Evolutionary conservation across 805 yeast species (phyloP).

Genomic region (Yarrowia yakushimensis): DNA sequence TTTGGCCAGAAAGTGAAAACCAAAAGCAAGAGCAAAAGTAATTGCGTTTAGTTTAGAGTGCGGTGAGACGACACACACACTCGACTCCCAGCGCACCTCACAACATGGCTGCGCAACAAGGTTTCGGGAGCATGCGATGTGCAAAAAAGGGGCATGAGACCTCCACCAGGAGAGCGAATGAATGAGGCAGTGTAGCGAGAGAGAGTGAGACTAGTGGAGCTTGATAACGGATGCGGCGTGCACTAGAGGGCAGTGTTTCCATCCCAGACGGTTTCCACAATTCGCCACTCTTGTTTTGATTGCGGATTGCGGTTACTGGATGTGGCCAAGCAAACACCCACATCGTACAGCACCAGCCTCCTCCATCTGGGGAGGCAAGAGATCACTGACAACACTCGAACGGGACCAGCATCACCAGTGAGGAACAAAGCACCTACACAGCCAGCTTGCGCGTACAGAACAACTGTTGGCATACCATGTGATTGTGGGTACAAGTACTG

Average conservation of each 20-base stretch:
- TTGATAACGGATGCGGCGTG: not conserved
- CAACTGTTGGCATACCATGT: not conserved
- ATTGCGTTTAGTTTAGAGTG: not conserved
- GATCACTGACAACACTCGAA: not conserved
- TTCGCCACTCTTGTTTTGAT: not conserved
- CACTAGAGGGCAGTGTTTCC: not conserved
- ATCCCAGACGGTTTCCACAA: not conserved
- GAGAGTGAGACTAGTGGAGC: not conserved
- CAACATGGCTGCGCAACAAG: slow-evolving; percentile 11
- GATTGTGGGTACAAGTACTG: not conserved
- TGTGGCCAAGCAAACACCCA: not conserved
- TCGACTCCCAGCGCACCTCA: not conserved
- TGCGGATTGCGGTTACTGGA: not conserved
- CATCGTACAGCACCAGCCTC: not conserved
- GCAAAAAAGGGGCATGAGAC: slow-evolving; percentile 19
- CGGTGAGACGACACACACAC: not conserved
- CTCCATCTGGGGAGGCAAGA: not conserved
- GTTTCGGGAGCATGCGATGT: slow-evolving; percentile 19
- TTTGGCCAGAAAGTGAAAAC: not conserved
- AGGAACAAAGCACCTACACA: not conserved
- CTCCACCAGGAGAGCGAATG: not conserved
- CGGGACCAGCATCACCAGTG: not conserved
- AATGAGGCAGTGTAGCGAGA: slow-evolving; percentile 9
- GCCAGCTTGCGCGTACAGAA: not conserved
- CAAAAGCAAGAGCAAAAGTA: not conserved